These are phyloP conservation scores for Populus simonii DNA, from an alignment of 345 rosid species.

Conservation along the genomic window DNA sequence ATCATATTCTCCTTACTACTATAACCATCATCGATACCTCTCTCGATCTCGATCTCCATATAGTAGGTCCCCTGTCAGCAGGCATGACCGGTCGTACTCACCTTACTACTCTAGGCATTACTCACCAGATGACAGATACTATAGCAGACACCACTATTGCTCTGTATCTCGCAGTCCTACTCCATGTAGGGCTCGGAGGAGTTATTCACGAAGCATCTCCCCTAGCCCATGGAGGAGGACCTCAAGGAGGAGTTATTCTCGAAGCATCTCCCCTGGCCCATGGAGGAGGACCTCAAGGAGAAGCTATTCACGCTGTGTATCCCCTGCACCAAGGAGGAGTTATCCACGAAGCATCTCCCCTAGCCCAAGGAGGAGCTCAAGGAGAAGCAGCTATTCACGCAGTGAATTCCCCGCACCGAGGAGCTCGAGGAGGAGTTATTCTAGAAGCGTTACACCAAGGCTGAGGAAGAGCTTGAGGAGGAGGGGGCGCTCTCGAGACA, in stretches of 20 bases:
- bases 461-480: slow-evolving; percentile 27
- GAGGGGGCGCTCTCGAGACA: slow-evolving; percentile 13
- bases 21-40: slow-evolving; percentile 24
- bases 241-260: slow-evolving; percentile 16
- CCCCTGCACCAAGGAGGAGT: slow-evolving; percentile 32
- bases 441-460: slow-evolving; percentile 36
- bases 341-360: slow-evolving; percentile 10
- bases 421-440: slow-evolving; percentile 32
- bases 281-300: slow-evolving; percentile 13
- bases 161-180: slow-evolving; percentile 23
- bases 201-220: slow-evolving; percentile 24
- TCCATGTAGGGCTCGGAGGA: slow-evolving; percentile 33
- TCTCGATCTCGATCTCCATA: slow-evolving; percentile 45
- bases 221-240: slow-evolving; percentile 16
- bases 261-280: slow-evolving; percentile 5
- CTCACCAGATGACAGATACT: slow-evolving; percentile 31
- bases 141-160: slow-evolving; percentile 16
- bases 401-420: slow-evolving; percentile 41
- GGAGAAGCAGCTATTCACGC: slow-evolving; percentile 35
- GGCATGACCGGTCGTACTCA: slow-evolving; percentile 42
- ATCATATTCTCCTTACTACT: slow-evolving; percentile 37
- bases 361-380: slow-evolving; percentile 1
- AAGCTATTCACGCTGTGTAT: slow-evolving; percentile 42
- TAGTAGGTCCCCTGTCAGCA: slow-evolving; percentile 45
- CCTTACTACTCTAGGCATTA: slow-evolving; percentile 29